phyloP scores from a whole-genome alignment of 495 filamentous ascomycete species.

The Tuber melanosporum region DNA sequence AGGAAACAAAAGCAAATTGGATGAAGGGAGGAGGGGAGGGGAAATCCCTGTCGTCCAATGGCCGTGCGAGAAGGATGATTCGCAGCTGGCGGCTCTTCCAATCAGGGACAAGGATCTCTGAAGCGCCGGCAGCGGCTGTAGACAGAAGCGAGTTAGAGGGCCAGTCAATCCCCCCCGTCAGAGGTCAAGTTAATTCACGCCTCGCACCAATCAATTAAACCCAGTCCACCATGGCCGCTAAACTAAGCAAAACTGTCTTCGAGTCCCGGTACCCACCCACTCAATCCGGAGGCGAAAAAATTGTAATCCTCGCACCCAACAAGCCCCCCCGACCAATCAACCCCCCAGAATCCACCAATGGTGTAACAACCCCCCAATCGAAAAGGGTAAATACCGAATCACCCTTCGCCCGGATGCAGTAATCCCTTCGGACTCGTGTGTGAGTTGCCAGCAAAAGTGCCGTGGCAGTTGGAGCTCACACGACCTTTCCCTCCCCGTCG shows the following conservation, averaged over 20 bases:
- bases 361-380: not conserved
- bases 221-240: not conserved
- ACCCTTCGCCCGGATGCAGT: not conserved
- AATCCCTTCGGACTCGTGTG: not conserved
- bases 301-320: not conserved
- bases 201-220: not conserved
- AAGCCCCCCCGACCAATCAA: not conserved
- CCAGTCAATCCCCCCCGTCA: not conserved
- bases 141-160: constrained; percentile 1
- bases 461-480: not conserved
- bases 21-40: not conserved
- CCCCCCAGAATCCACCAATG: not conserved
- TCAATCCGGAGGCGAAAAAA: not conserved
- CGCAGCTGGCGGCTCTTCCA: not conserved
- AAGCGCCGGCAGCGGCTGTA: not conserved
- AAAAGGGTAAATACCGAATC: not conserved
- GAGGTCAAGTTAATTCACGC: not conserved
- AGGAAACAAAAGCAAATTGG: too few relatives aligned
- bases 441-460: too few relatives aligned
- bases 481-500: not conserved
- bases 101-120: not conserved
- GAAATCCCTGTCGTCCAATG: not conserved
- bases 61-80: constrained; percentile 1
- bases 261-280: not conserved
- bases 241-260: not conserved